These are phyloP conservation scores for Phylloporus sp. DNA, from an alignment of 768 basidiomycete species.

Conservation along the genomic window DNA sequence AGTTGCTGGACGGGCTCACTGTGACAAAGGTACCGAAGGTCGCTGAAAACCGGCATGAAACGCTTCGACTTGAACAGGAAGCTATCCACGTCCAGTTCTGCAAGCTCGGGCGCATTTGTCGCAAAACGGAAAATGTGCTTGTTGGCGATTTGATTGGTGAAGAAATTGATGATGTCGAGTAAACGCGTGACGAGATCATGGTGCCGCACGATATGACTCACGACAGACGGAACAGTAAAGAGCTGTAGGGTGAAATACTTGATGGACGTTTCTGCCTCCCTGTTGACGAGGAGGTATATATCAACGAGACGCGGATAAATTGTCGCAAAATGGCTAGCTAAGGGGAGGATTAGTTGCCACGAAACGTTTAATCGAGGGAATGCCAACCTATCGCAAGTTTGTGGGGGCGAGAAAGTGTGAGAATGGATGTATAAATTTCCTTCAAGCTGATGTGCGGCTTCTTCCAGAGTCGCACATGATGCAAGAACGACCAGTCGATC, in stretches of 20 bases:
- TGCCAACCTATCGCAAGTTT: slow-evolving; percentile 69
- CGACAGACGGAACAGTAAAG: slow-evolving; percentile 86
- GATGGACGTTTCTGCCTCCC: slow-evolving; percentile 93
- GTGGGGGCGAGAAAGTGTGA: slow-evolving; percentile 68
- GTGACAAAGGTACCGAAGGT: slow-evolving; percentile 80
- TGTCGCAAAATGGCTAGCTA: slow-evolving; percentile 78
- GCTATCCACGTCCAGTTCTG: slow-evolving; percentile 69
- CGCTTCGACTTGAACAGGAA: slow-evolving; percentile 91
- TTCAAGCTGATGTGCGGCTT: slow-evolving; percentile 73
- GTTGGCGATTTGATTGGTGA: slow-evolving; percentile 81
- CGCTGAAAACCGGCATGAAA: slow-evolving; percentile 92
- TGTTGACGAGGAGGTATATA: slow-evolving; percentile 85
- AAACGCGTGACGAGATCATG: slow-evolving; percentile 72
- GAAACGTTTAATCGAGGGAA: background rate
- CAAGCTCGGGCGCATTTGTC: slow-evolving; percentile 13
- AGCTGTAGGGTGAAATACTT: slow-evolving; percentile 90
- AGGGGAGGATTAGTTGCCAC: slow-evolving; percentile 1
- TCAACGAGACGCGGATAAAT: slow-evolving; percentile 87
- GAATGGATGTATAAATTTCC: slow-evolving; percentile 73
- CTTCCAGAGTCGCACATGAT: slow-evolving; percentile 84
- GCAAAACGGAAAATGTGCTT: slow-evolving; percentile 51
- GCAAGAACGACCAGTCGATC: slow-evolving; percentile 71
- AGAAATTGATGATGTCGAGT: slow-evolving; percentile 80
- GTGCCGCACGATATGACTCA: slow-evolving; percentile 68
- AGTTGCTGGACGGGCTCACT: slow-evolving; percentile 75